A percentile compares a stretch with the other conserved stretches of the same genome.
These are phyloP conservation scores for Geotrichum histeridarum DNA, from an alignment of 1,139 yeast species.

Conservation along the genomic window DNA sequence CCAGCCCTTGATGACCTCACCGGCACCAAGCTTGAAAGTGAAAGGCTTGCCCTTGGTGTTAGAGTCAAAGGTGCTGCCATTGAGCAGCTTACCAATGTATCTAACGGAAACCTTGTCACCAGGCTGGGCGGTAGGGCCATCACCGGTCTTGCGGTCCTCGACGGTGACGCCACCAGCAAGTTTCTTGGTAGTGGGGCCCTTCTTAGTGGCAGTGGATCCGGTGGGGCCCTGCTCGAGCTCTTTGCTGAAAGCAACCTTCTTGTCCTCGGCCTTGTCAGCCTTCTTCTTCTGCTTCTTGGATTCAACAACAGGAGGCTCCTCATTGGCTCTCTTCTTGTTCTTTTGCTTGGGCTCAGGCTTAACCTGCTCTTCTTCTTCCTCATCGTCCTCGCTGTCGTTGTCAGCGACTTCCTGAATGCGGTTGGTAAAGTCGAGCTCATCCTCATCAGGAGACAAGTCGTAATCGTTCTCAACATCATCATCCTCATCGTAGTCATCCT, in stretches of 20 bases:
- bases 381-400: constrained; percentile 49
- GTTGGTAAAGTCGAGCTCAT: constrained; percentile 51
- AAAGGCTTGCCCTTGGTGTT: constrained; percentile 97
- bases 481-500: constrained; percentile 45
- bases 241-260: constrained; percentile 81
- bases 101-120: constrained; percentile 93
- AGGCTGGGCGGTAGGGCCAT: constrained; percentile 81
- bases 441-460: constrained; percentile 89
- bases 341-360: constrained; percentile 41
- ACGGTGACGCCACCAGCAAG: constrained; percentile 88
- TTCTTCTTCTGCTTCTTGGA: constrained; percentile 44
- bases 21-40: constrained; percentile 83
- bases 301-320: constrained; percentile 17
- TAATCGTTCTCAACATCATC: constrained; percentile 48
- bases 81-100: constrained; percentile 94
- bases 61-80: constrained; percentile 94
- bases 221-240: constrained; percentile 90
- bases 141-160: constrained; percentile 88
- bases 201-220: constrained; percentile 34
- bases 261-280: constrained; percentile 41
- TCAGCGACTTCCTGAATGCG: constrained; percentile 29
- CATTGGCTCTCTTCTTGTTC: constrained; percentile 24
- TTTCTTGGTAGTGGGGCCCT: constrained; percentile 56
- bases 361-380: constrained; percentile 50
- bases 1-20: constrained; percentile 98